Evolutionary conservation across 2,329 filamentous ascomycete genomes (phyloP), one percentile per base, ranked within the genome.

Genomic region (Immersiporthe knoxdaviesiana): DNA sequence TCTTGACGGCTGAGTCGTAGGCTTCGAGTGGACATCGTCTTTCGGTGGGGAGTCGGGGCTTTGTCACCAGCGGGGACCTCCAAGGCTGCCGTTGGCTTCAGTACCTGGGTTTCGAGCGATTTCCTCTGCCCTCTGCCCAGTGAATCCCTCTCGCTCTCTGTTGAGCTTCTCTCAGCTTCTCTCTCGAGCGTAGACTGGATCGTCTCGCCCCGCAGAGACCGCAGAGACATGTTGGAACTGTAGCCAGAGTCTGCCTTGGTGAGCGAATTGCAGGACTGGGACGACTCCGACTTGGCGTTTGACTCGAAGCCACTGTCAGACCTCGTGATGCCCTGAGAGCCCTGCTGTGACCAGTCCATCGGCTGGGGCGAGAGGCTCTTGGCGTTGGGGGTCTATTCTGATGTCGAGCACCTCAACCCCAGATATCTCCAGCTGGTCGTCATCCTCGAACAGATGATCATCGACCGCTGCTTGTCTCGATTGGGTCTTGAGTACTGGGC

Each of bases 191-290:
- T 69, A 3, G 74, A 73, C 14, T 75, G 68, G 69, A 78, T 81
- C 11, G 76, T 74, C 30, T 80, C 78, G 66, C 76, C 79, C 35
- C 75, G 77, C n/a, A 85, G 81, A 0, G 87, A 89, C 52, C 84
- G 82, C 24, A 88, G 76, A 16, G 88, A 90, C 5, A 86, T 79
- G 73, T 85, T 88, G 10, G 87, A 90, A 73, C 86, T 86, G 73
- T 90, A 90, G 21, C 87, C 87, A 35, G 87, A 89, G 73, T 90
- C 87, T 52, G 85, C 83, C 71, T 88, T 88, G 41, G 84, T 82
- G n/a, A 87, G 77, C 6, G 83, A 77, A 67, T 81, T 84, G 21
- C 78, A 78, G 0, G 81, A 80, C 18, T 73, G 64, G 12, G 70
- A 71, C n/a, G 70, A 77, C 63, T 83, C 80, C 4, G 81, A 82